Base-by-base conservation (phyloP, 1,139 yeast genomes). In the Zygosaccharomyces pseudobailii region DNA sequence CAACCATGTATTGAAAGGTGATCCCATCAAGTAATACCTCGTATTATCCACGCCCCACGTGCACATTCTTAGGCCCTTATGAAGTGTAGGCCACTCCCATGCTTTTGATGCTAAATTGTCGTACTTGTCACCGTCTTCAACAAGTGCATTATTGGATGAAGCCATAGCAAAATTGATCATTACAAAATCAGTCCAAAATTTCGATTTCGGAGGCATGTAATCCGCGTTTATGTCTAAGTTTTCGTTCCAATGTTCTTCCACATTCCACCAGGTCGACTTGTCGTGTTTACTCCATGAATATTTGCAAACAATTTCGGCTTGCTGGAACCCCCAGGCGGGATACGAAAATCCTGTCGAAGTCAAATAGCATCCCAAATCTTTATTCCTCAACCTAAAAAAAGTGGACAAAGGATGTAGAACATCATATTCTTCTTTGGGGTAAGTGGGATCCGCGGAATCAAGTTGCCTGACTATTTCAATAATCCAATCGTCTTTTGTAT, bases 251-350 rank as follows among this genome's bases (percentile, higher is more conserved):
- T 84, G 88, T 49, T 79, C 80, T 65, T 85, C 94, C 32, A 85
- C 65, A 65, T 85, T 85, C 94, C 94, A 85, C 86, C 88, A 82
- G 1, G 89, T 81, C 33, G 82, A 75, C 58, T 83, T 81, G 58
- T 84, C 90, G 47, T 72, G 70, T 3, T 66, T 57, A 35, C 74
- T 69, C 63, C 73, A 68, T 1, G 81, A 66, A 21, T 71, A 64
- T 55, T 81, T 81, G 64, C 94, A 85, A 6, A 82, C 79, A 34
- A 85, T 87, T 65, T 85, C 94, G 21, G 89, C 88, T 66, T 85
- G 94, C 52, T 79, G 80, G 66, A 79, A 85, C 0, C 94, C 94
- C 94, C 94, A 85, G 1, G 82, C 70, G 3, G 94, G 94, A 57
- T 81, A 83, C 0, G 86, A 67, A 45, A 72, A 68, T 6, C 92